These are phyloP conservation scores for Metarhizium humberi DNA, from an alignment of 2,329 filamentous ascomycete species.

Conservation along the genomic window DNA sequence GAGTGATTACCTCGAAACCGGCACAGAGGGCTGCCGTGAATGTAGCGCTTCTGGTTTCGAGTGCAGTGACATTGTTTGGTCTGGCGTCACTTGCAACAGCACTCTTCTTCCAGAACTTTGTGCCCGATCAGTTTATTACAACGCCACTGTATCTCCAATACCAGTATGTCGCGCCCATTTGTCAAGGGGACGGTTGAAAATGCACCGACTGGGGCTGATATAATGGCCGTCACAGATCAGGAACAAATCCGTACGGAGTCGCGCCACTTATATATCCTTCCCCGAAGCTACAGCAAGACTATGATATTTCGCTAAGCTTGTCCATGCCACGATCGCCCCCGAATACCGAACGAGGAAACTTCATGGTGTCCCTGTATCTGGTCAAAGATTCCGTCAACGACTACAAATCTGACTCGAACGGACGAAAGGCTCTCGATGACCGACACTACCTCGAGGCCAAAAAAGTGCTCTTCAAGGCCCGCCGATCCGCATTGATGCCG, in stretches of 20 bases:
- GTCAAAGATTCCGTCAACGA: conserved; percentile 28
- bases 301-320: conserved; percentile 72
- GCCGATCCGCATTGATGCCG: conserved; percentile 68
- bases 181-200: neutral
- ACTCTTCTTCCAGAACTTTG: conserved; percentile 46
- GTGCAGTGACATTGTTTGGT: conserved; percentile 34
- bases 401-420: neutral
- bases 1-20: conserved; percentile 38
- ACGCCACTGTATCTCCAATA: conserved; percentile 49
- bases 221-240: conserved; percentile 26
- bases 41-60: conserved; percentile 32
- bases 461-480: conserved; percentile 49
- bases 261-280: conserved; percentile 35
- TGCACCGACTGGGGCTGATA: conserved; percentile 6
- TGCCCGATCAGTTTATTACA: conserved; percentile 44
- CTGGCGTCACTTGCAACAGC: conserved; percentile 40
- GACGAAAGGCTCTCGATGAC: conserved; percentile 5
- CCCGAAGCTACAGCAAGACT: conserved; percentile 64
- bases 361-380: conserved; percentile 80
- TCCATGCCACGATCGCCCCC: conserved; percentile 66
- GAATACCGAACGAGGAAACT: conserved; percentile 77
- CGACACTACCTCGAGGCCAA: conserved; percentile 26
- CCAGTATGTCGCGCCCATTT: conserved; percentile 32
- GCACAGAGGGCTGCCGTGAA: conserved; percentile 42
- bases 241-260: conserved; percentile 43